Percentiles rank a stretch among this genome's conserved stretches.
Evolutionary conservation across 2,329 filamentous ascomycete species (phyloP).

Genomic region (Chaetomium sp.): DNA sequence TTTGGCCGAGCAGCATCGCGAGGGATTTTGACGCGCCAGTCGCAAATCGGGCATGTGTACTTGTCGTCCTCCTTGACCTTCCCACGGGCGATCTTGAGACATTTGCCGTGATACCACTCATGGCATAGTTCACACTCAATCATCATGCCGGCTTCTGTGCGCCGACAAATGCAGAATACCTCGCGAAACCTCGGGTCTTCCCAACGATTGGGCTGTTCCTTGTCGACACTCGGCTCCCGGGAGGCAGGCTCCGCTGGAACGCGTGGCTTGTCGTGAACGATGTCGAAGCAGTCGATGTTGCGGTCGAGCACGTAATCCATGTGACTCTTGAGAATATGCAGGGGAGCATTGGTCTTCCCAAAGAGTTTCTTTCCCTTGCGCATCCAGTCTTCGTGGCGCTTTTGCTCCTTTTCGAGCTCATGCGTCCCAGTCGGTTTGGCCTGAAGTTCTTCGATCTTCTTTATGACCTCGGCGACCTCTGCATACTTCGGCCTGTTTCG

Average conservation of each 20-base stretch:
- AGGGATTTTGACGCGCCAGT: constrained; percentile 95
- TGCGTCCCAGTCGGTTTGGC: constrained; percentile 89
- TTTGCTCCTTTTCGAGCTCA: constrained; percentile 91
- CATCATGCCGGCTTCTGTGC: constrained; percentile 96
- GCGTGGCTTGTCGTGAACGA: constrained; percentile 79
- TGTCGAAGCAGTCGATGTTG: constrained; percentile 89
- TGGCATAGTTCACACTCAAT: constrained; percentile 98
- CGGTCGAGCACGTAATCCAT: constrained; percentile 91
- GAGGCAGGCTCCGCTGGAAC: constrained; percentile 91
- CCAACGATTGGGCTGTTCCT: constrained; percentile 54
- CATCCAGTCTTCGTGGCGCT: constrained; percentile 99
- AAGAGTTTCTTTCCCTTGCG: constrained; percentile 96
- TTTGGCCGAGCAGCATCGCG: constrained; percentile 94
- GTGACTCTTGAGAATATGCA: constrained; percentile 93
- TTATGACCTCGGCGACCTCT: constrained; percentile 89
- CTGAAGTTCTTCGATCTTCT: constrained; percentile 83
- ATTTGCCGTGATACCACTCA: constrained; percentile 99
- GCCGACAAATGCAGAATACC: constrained; percentile 96
- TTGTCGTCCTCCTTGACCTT: constrained; percentile 99
- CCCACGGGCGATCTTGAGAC: constrained; percentile 92
- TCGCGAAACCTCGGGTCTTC: constrained; percentile 68
- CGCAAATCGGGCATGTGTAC: constrained; percentile 97
- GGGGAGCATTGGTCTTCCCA: constrained; percentile 93
- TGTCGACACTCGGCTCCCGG: constrained; percentile 67
- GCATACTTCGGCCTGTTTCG: constrained; percentile 80